Evolutionary conservation across 2,329 filamentous ascomycete species (phyloP).

Genomic region (Neopestalotiopsis rosae): DNA sequence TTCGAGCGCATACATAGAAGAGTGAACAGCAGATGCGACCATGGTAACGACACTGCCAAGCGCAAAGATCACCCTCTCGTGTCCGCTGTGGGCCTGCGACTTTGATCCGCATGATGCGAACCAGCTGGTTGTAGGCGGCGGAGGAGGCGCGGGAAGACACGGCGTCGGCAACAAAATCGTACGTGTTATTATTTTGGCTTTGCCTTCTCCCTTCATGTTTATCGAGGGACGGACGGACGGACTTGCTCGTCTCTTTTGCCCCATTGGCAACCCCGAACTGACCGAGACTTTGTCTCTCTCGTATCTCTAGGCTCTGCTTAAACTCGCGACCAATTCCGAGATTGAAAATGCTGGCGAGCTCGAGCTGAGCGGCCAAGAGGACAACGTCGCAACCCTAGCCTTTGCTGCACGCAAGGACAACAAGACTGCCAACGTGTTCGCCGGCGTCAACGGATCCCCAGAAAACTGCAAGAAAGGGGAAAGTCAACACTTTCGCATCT

Average conservation of each 20-base stretch:
- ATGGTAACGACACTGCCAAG: constrained; percentile 43
- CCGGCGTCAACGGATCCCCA: constrained; percentile 84
- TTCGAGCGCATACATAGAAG: neutral
- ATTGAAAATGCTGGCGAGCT: constrained; percentile 73
- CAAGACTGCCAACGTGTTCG: constrained; percentile 64
- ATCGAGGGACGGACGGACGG: constrained; percentile 12
- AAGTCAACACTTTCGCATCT: constrained; percentile 84
- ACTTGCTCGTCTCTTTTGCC: neutral
- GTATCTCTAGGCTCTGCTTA: constrained; percentile 67
- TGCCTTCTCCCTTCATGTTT: constrained; percentile 17
- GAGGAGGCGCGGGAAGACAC: constrained; percentile 80
- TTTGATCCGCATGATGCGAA: constrained; percentile 83
- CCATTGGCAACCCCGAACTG: neutral
- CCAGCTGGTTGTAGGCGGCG: constrained; percentile 82
- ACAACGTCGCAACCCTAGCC: constrained; percentile 85
- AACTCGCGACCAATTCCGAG: constrained; percentile 69
- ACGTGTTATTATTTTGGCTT: constrained; percentile 38
- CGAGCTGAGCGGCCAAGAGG: constrained; percentile 81
- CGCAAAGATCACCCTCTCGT: constrained; percentile 73
- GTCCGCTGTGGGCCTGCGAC: constrained; percentile 85
- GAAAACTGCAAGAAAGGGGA: constrained; percentile 74
- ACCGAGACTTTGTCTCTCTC: neutral
- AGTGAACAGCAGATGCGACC: constrained; percentile 13
- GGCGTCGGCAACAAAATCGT: constrained; percentile 90
- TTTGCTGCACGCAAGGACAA: constrained; percentile 63